Evolutionary conservation across 176 grass and related monocot genomes (phyloP), one percentile per base, ranked within the genome.

Genomic region (Dactylis glomerata): DNA sequence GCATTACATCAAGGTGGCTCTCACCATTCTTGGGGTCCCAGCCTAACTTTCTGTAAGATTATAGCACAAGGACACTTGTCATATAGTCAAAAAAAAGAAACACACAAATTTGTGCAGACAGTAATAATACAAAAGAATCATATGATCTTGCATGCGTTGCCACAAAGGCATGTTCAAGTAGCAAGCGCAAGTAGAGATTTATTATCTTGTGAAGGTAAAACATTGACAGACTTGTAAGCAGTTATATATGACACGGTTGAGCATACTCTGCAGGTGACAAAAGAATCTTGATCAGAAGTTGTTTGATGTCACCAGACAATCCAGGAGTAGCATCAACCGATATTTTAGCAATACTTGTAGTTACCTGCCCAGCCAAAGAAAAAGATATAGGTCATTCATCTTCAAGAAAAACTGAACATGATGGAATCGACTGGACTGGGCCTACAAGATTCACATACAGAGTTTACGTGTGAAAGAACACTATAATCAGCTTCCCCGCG

Each of bases 231-330:
- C 59, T 51, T n/a, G 83, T 75, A 88, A 75, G 68, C 12, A 86
- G 17, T 63, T 16, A 83, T 74, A 36, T 49, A 75, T 50, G 28
- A 83, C 31, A 64, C 61, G 57, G 67, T 84, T 47, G 59, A 66
- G 30, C 87, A 81, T 90, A 98, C 96, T 90, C 86, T 87, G 93
- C 87, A 90, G 96, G 32, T 45, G 44, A 83, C 40, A 84, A 46
- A 63, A 98, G 89, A 86, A 98, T 83, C 75, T 88, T 90, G 77
- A 95, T 95, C 51, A 98, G 75, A 85, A 95, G 83, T 61, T 78
- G 82, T 54, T 90, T 98, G 57, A 95, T 90, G 68, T 92, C 84
- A 64, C 80, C 73, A 27, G 85, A 59, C 79, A 95, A 86, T 45
- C 88, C 55, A 86, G 93, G 96, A 87, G 76, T 87, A 44, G 93